Conservation (phyloP, 371 early-diverging fungal genomes). For the Mortierella sp. region DNA sequence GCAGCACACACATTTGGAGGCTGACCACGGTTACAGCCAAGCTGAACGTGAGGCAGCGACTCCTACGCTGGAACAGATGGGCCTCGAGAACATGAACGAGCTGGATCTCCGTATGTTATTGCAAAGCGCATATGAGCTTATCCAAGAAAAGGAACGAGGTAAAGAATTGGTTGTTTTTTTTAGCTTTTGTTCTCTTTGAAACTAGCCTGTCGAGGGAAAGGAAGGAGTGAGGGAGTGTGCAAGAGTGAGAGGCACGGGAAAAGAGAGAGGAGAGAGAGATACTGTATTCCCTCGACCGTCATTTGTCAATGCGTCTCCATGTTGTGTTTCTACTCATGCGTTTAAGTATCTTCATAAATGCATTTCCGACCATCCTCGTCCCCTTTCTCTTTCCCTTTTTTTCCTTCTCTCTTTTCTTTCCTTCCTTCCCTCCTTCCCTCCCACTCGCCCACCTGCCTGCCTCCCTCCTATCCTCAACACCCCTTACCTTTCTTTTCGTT, state of each 20-base stretch:
- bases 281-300: not conserved
- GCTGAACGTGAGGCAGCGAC: constrained; percentile 13
- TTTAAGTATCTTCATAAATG: not conserved
- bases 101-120: constrained; percentile 38
- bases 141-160: constrained; percentile 57
- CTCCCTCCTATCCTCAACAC: not conserved
- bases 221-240: too few relatives aligned
- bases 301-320: not conserved
- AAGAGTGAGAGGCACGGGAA: too few relatives aligned
- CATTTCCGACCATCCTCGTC: not conserved
- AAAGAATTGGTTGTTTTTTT: not conserved
- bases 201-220: not conserved
- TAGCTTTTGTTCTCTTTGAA: not conserved
- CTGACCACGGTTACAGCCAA: not conserved
- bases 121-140: constrained; percentile 38
- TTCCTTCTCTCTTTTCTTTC: not conserved
- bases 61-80: constrained; percentile 37
- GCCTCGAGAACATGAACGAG: constrained; percentile 30
- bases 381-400: not conserved
- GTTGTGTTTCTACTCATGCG: constrained; percentile 5
- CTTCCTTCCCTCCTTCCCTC: constrained; percentile 7
- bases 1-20: not conserved
- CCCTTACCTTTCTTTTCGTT: not conserved
- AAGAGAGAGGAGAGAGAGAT: not conserved
- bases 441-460: not conserved